Evolutionary conservation across 345 rosid species (phyloP).

Genomic region (Syzygium aqueum): DNA sequence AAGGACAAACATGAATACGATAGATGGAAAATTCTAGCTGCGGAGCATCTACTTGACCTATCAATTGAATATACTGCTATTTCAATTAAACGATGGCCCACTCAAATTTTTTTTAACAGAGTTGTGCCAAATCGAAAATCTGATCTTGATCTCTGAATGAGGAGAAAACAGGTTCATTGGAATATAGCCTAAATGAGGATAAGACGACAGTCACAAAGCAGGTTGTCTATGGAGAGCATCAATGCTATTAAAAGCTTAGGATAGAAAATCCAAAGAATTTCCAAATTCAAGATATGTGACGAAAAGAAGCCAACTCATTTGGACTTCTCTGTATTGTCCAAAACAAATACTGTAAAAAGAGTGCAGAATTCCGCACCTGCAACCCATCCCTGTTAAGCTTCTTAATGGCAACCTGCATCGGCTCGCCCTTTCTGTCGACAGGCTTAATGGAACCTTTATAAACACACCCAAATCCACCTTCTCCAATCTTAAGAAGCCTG

Average conservation of each 20-base stretch:
- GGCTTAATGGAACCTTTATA: slow-evolving; percentile 54
- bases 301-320: background rate
- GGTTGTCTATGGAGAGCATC: background rate
- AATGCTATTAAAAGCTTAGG: background rate
- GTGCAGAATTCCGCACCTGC: slow-evolving; percentile 37
- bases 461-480: slow-evolving; percentile 86
- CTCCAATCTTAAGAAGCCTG: slow-evolving; percentile 62
- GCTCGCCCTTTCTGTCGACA: slow-evolving; percentile 34
- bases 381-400: slow-evolving; percentile 62
- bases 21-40: background rate
- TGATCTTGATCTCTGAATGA: background rate
- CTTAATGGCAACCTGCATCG: slow-evolving; percentile 60
- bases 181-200: background rate
- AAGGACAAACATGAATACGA: background rate
- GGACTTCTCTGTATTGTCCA: background rate
- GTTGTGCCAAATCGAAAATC: background rate
- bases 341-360: background rate
- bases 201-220: background rate
- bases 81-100: background rate
- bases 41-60: background rate
- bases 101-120: background rate
- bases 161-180: background rate
- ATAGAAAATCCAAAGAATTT: background rate
- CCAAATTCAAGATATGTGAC: background rate
- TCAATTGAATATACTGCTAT: background rate